A percentile compares a stretch with the other conserved stretches of the same genome.
Conservation (phyloP, 129 eudicot genomes). For the Chrysanthemum lavandulifolium region DNA sequence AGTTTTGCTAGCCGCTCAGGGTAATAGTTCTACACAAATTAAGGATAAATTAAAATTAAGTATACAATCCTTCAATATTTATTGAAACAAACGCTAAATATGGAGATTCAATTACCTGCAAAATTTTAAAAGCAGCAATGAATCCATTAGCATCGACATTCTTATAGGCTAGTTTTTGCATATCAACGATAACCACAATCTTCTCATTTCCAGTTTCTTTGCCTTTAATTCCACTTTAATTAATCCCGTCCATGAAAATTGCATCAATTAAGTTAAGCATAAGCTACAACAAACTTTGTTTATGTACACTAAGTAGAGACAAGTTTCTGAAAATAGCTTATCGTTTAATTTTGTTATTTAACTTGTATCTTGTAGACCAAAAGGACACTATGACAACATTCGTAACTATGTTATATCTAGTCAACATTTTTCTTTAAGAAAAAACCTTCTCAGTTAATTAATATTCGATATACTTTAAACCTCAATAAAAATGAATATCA, state of each 20-base stretch:
- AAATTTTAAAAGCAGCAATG: constrained; percentile 49
- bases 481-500: not conserved
- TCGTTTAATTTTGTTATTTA: too few relatives aligned
- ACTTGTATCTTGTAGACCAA: too few relatives aligned
- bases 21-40: not conserved
- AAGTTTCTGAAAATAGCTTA: too few relatives aligned
- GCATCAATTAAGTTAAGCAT: not conserved
- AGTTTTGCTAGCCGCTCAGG: not conserved
- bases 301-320: not conserved
- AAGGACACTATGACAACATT: too few relatives aligned
- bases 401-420: too few relatives aligned
- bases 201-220: constrained; percentile 51
- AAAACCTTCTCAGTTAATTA: too few relatives aligned
- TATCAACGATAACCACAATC: constrained; percentile 38
- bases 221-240: constrained; percentile 34
- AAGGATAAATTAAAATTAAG: not conserved
- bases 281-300: not conserved
- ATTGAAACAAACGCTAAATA: too few relatives aligned
- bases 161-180: constrained; percentile 33
- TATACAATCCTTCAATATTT: too few relatives aligned
- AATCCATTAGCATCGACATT: constrained; percentile 43
- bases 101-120: constrained; percentile 33
- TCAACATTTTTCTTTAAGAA: too few relatives aligned
- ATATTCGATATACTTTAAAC: not conserved
- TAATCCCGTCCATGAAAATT: not conserved